Evolutionary conservation across 1,284 basidiomycete genomes (phyloP).

Genomic region (Papiliotrema nemorosa): DNA sequence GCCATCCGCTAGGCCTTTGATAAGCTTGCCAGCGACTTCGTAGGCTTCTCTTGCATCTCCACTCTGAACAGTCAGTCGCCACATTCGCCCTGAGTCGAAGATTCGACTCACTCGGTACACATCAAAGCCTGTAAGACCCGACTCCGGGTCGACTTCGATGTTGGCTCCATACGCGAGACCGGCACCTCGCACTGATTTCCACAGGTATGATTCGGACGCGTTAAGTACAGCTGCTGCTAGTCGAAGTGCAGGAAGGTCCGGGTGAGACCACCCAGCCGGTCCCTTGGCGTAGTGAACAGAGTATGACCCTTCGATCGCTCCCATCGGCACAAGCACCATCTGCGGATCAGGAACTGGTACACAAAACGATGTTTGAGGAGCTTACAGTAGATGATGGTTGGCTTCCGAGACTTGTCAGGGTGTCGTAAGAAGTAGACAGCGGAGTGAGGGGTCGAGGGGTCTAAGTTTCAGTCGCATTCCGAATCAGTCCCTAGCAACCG

Average conservation of each 20-base stretch:
- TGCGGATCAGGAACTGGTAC: conserved; percentile 38
- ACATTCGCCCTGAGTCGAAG: not conserved
- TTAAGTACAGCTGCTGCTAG: conserved; percentile 87
- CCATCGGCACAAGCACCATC: conserved; percentile 81
- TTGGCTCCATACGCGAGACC: conserved; percentile 92
- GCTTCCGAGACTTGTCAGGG: conserved; percentile 71
- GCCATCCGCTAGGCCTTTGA: conserved; percentile 71
- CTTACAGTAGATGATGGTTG: conserved; percentile 67
- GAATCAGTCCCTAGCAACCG: not conserved
- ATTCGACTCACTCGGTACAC: conserved; percentile 68
- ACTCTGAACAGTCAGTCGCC: conserved; percentile 54
- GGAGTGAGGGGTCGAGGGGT: conserved; percentile 62
- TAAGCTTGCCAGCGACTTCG: conserved; percentile 70
- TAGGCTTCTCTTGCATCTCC: conserved; percentile 84
- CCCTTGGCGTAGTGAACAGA: conserved; percentile 75
- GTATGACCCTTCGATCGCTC: conserved; percentile 92
- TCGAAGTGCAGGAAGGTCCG: conserved; percentile 77
- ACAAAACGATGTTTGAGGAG: not conserved
- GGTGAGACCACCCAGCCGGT: conserved; percentile 70
- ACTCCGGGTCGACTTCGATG: conserved; percentile 73
- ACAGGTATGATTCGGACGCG: conserved; percentile 90
- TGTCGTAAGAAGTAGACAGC: conserved; percentile 65
- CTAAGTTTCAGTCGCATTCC: conserved; percentile 11
- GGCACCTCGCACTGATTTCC: conserved; percentile 86
- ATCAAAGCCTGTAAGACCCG: conserved; percentile 74